These are phyloP conservation scores for Lablab purpureus DNA, from an alignment of 306 rosid genomes.

Conservation along the genomic window DNA sequence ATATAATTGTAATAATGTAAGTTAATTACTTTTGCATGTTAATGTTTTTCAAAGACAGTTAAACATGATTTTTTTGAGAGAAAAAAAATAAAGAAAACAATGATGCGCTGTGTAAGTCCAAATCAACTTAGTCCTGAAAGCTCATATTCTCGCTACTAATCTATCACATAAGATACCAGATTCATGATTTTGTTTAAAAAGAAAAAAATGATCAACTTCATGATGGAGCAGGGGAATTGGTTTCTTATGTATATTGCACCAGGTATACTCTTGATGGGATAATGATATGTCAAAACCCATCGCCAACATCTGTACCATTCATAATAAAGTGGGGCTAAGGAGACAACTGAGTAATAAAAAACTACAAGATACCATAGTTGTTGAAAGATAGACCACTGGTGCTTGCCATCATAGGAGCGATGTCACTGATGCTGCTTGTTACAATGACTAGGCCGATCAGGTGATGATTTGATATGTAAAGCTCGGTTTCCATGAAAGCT, in stretches of 20 bases:
- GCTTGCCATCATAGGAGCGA: slow-evolving; percentile 5
- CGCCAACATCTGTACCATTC: not conserved
- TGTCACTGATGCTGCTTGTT: not conserved
- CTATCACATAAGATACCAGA: not conserved
- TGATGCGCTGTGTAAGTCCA: not conserved
- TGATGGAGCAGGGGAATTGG: not conserved
- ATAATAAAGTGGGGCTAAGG: not conserved
- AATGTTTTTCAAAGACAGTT: not conserved
- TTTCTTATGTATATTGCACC: not conserved
- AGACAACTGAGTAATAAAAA: not conserved
- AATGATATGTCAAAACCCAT: not conserved
- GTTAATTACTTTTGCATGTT: not conserved
- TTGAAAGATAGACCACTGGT: not conserved
- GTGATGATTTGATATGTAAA: slow-evolving; percentile 3
- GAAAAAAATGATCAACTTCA: not conserved
- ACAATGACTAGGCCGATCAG: not conserved
- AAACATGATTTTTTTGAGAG: not conserved
- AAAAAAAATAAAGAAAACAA: not conserved
- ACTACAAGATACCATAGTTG: slow-evolving; percentile 7
- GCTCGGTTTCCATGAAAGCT: slow-evolving; percentile 38
- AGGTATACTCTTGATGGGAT: not conserved
- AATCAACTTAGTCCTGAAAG: not conserved
- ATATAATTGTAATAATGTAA: not conserved
- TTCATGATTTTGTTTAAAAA: not conserved
- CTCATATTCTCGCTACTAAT: slow-evolving; percentile 1